Evolutionary conservation across 345 rosid genomes (phyloP), one percentile per base, ranked within the genome.

Genomic region (Stellera chamaejasme): DNA sequence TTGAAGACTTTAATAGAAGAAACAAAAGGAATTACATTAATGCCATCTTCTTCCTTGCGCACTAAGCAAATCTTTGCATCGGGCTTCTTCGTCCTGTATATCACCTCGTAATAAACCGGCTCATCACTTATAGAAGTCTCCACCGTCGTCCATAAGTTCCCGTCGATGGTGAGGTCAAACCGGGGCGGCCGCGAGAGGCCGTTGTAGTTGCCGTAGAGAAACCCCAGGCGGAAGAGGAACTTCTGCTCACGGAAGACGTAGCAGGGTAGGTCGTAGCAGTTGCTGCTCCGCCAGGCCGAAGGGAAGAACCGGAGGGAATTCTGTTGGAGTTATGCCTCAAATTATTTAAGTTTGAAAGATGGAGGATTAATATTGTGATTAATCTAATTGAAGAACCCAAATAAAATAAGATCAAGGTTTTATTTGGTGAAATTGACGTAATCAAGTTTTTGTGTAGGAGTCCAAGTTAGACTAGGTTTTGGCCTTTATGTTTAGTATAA

Each of bases 271-370:
- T 23, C 56, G 66, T 63, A 70, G 16, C 72, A 74, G 49, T 63
- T 60, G 14, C 43, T 56, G 28, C 16, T 27, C n/a, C 27, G 23
- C 23, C 23, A 1, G 23, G 1, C 43, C 9, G 43, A 27, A 4
- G 65, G 63, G 55, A 70, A 66, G 56, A 54, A 58, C 11, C 67
- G 56, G 43, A 66, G 69, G 5, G 66, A n/a, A n/a, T n/a, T n/a
- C n/a, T n/a, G n/a, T n/a, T n/a, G n/a, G n/a, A n/a, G n/a, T n/a
- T n/a, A n/a, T n/a, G n/a, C n/a, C n/a, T n/a, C n/a, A n/a, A n/a
- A n/a, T n/a, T n/a, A n/a, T n/a, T n/a, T n/a, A n/a, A n/a, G n/a
- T n/a, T n/a, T n/a, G n/a, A n/a, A n/a, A n/a, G n/a, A n/a, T n/a
- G n/a, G n/a, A n/a, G n/a, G n/a, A n/a, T n/a, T n/a, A n/a, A n/a